phyloP scores from a whole-genome alignment of 176 grass and related monocot genomes.

The Eragrostis curvula region DNA sequence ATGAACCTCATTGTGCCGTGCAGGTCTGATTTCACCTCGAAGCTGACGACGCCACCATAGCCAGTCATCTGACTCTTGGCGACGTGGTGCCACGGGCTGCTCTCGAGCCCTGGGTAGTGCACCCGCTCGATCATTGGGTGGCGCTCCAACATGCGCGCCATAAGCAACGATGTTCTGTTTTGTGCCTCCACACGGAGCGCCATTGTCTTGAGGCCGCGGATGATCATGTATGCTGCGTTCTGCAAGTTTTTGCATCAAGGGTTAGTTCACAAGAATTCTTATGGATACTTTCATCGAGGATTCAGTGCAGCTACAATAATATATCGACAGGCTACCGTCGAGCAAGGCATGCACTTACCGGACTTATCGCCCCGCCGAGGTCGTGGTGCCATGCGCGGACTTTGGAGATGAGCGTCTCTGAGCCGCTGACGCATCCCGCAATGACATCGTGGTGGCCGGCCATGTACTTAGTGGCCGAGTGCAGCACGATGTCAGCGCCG shows the following conservation, averaged over 20 bases:
- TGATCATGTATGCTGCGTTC: constrained; percentile 66
- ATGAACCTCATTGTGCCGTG: constrained; percentile 49
- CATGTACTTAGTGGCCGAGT: constrained; percentile 76
- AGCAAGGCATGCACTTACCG: constrained; percentile 45
- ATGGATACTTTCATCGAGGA: neutral
- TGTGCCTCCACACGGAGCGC: constrained; percentile 54
- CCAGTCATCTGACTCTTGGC: constrained; percentile 51
- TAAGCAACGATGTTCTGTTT: constrained; percentile 48
- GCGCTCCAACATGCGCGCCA: constrained; percentile 56
- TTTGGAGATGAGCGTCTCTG: constrained; percentile 51
- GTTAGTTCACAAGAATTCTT: too few relatives aligned
- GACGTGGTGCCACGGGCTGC: constrained; percentile 58
- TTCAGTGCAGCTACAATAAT: neutral
- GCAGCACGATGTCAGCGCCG: constrained; percentile 63
- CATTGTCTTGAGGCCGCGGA: constrained; percentile 66
- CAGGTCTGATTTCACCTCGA: constrained; percentile 52
- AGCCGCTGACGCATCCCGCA: constrained; percentile 78
- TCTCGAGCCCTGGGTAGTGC: constrained; percentile 61
- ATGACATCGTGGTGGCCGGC: constrained; percentile 74
- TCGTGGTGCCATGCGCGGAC: constrained; percentile 75
- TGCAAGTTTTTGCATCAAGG: neutral
- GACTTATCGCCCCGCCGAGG: constrained; percentile 79
- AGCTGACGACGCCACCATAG: constrained; percentile 55
- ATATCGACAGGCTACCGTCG: accelerated
- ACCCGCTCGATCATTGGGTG: constrained; percentile 56